Evolutionary conservation across 2,329 filamentous ascomycete genomes (phyloP).

Genomic region (Trichoderma aggressivum): DNA sequence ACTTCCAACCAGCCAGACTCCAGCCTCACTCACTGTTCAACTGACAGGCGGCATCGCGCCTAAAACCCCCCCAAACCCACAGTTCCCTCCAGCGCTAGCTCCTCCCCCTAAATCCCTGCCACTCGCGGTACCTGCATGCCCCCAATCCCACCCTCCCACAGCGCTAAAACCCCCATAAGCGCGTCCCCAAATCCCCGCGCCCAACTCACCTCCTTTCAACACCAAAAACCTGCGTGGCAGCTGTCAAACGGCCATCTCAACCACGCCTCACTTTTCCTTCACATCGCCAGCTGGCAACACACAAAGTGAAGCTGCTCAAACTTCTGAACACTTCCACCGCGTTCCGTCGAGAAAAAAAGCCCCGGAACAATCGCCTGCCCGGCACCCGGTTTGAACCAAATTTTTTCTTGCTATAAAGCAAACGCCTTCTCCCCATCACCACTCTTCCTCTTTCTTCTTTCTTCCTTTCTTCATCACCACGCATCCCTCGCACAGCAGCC

Average conservation of each 20-base stretch:
- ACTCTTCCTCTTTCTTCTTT: neutral
- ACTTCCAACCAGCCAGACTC: neutral
- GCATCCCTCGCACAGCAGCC: neutral
- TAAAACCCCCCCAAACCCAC: neutral
- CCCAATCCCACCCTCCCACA: neutral
- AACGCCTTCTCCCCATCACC: neutral
- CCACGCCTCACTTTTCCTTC: constrained; percentile 1
- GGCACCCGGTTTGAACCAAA: neutral
- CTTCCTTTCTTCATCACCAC: neutral
- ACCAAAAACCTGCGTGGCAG: neutral
- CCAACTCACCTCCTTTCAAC: neutral
- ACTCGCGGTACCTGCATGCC: neutral
- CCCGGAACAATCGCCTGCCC: constrained; percentile 1
- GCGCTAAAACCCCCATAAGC: constrained; percentile 13
- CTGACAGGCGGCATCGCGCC: neutral
- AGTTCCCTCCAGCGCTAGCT: neutral
- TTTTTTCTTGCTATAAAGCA: neutral
- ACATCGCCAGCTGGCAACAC: neutral
- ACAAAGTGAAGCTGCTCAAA: neutral
- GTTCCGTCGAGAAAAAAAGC: neutral
- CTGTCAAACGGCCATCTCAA: neutral
- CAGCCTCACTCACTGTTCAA: neutral
- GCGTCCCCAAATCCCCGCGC: neutral
- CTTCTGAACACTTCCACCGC: neutral
- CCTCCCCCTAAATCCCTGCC: neutral